Evolutionary conservation across 352 stramenopile species (phyloP).

Genomic region (Phytophthora syringae): DNA sequence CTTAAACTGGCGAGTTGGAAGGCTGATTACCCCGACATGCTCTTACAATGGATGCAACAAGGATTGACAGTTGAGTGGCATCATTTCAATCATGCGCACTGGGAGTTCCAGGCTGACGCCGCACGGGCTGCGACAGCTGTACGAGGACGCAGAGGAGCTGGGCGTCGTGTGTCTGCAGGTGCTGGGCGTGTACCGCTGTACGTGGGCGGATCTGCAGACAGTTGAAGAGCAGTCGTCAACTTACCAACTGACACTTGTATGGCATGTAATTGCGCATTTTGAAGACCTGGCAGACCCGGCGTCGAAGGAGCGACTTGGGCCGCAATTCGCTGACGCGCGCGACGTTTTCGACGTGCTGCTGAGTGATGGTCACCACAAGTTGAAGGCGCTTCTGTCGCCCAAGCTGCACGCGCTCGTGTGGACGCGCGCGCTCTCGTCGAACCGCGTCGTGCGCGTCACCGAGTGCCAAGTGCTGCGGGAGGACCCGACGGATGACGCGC

Average conservation of each 20-base stretch:
- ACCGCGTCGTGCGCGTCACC: constrained; percentile 44
- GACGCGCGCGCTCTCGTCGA: constrained; percentile 31
- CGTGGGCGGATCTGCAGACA: too few relatives aligned
- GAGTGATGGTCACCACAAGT: constrained; percentile 62
- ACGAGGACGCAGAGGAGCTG: neutral
- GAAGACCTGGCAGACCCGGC: constrained; percentile 61
- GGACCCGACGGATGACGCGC: constrained; percentile 9
- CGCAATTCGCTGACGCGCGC: constrained; percentile 17
- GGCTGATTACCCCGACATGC: too few relatives aligned
- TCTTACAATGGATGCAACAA: too few relatives aligned
- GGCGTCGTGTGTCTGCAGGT: constrained; percentile 49
- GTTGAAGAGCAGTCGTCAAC: neutral
- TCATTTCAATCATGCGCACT: constrained; percentile 11
- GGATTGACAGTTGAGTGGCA: neutral
- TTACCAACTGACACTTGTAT: neutral
- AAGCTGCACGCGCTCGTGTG: constrained; percentile 51
- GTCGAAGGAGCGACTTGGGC: constrained; percentile 41
- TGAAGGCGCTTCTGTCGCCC: constrained; percentile 55
- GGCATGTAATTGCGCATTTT: neutral
- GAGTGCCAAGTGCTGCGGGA: constrained; percentile 39
- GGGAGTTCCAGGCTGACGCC: constrained; percentile 53
- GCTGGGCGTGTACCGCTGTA: constrained; percentile 65
- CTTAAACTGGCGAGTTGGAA: too few relatives aligned
- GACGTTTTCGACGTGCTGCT: constrained; percentile 72
- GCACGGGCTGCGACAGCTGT: constrained; percentile 44